Evolutionary conservation across 2,329 filamentous ascomycete genomes (phyloP), one percentile per base, ranked within the genome.

Genomic region (Furcasterigmium sp.): DNA sequence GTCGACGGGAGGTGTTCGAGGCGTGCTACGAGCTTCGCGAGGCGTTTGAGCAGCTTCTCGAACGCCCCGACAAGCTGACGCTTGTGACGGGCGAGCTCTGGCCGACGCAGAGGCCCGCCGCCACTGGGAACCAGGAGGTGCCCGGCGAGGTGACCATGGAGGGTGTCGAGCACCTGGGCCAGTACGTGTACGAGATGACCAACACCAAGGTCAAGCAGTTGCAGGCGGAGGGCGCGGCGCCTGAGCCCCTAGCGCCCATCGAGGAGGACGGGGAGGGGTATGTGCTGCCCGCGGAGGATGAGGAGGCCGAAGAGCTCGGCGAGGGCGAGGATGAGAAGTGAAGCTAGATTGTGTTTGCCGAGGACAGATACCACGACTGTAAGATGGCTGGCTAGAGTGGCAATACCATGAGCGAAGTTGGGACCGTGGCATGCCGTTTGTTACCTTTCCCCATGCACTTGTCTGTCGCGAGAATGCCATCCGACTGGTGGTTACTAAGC

Each of bases 181-280:
- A 95, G 65, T 98, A 96, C 62, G 91, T 98, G 18, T 95, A 81
- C 60, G 88, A 98, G 63, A 98, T 98, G 89, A 95, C 90, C 4
- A 79, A 85, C 37, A 78, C 75, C 2, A 73, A 65, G 56, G 51
- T 78, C 28, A 63, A 70, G 56, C 72, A 79, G 56, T 49, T 80
- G 37, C 64, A 69, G 40, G 63, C 55, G 9, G 71, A 66, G 40
- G 58, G 57, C 3, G 49, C 44, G 38, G 37, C 30, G 23, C 35
- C 10, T 28, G 35, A 26, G 39, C 36, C 26, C 18, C 60, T 60
- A 8, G 48, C 50, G 10, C 44, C 56, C 5, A 54, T 59, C 23
- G 55, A 56, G 32, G 58, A 57, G 37, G 50, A 41, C 5, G 46
- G 52, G 14, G 53, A 52, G 39, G 46, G 49, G 20, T 25, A 14